phyloP scores from a whole-genome alignment of 768 basidiomycete species.

The Flagelloscypha sp. region DNA sequence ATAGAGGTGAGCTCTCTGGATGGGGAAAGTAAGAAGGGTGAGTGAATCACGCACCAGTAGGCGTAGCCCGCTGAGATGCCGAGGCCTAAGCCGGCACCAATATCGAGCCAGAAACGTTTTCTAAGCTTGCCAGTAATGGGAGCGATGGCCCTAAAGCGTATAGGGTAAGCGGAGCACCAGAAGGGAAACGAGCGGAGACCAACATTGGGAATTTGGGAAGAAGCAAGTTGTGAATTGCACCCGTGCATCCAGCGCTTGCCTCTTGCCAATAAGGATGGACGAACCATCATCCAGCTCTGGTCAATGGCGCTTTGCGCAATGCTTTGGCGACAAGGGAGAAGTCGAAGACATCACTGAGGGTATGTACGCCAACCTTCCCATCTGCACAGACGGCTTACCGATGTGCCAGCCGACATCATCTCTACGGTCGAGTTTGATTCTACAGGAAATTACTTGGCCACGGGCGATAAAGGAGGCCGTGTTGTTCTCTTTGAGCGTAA shows the following conservation, averaged over 20 bases:
- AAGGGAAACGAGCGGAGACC: constrained; percentile 16
- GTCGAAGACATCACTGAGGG: constrained; percentile 99
- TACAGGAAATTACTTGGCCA: constrained; percentile 98
- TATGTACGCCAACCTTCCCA: constrained; percentile 36
- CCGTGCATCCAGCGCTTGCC: constrained; percentile 15
- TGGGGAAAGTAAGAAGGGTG: constrained; percentile 8
- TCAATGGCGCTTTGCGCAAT: constrained; percentile 98
- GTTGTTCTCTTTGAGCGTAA: constrained; percentile 98
- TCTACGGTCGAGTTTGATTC: constrained; percentile 99
- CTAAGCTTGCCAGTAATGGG: constrained; percentile 92
- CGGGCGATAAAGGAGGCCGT: constrained; percentile 98
- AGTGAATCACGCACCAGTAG: constrained; percentile 62
- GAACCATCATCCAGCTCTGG: constrained; percentile 77
- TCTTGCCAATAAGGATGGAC: constrained; percentile 52
- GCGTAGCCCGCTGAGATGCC: constrained; percentile 68
- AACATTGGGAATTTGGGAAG: constrained; percentile 7
- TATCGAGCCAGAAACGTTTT: constrained; percentile 85
- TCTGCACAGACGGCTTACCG: no score
- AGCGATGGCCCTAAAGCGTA: constrained; percentile 63
- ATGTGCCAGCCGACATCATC: constrained; percentile 98
- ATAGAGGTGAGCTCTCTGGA: constrained; percentile 16
- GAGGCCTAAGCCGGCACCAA: constrained; percentile 67
- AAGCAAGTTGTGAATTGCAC: constrained; percentile 1
- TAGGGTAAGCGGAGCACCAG: constrained; percentile 19
- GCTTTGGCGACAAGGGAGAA: constrained; percentile 99